Conservation (phyloP, 306 rosid species). For the Mimosa pudica region DNA sequence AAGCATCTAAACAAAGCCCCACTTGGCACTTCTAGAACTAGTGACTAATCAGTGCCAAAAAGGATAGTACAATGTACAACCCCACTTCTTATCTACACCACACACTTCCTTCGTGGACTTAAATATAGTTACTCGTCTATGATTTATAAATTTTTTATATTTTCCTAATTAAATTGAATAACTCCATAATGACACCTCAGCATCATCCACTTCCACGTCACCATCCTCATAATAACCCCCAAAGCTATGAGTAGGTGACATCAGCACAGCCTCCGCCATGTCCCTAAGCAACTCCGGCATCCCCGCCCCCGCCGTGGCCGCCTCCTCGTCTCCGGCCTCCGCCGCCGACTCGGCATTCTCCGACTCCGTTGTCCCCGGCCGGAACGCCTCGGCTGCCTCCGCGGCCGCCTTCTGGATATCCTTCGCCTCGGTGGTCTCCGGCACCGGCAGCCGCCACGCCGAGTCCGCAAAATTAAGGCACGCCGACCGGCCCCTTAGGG, state of each 20-base stretch:
- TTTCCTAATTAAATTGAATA: constrained; percentile 38
- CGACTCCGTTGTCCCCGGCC: constrained; percentile 19
- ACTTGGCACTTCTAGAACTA: too few species aligned
- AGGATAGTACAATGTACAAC: background rate
- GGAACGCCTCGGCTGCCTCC: constrained; percentile 64
- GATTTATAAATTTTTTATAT: too few species aligned
- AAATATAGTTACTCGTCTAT: background rate
- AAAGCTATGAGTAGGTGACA: constrained; percentile 57
- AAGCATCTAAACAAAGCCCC: background rate
- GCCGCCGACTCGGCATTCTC: background rate
- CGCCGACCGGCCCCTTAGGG: constrained; percentile 60
- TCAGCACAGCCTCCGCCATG: constrained; percentile 75
- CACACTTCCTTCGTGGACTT: background rate
- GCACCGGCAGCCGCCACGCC: constrained; percentile 51
- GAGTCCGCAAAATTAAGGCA: constrained; percentile 83
- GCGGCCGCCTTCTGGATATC: constrained; percentile 75
- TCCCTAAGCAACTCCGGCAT: constrained; percentile 60
- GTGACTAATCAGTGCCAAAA: background rate
- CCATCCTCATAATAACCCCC: constrained; percentile 34
- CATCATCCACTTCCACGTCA: constrained; percentile 47
- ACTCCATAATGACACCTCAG: constrained; percentile 78
- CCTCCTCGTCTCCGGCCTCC: constrained; percentile 37
- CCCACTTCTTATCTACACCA: background rate
- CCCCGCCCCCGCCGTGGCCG: constrained; percentile 42
- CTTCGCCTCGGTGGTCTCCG: constrained; percentile 50